phyloP scores from a whole-genome alignment of 2,329 filamentous ascomycete genomes.

The Botryotinia narcissicola region DNA sequence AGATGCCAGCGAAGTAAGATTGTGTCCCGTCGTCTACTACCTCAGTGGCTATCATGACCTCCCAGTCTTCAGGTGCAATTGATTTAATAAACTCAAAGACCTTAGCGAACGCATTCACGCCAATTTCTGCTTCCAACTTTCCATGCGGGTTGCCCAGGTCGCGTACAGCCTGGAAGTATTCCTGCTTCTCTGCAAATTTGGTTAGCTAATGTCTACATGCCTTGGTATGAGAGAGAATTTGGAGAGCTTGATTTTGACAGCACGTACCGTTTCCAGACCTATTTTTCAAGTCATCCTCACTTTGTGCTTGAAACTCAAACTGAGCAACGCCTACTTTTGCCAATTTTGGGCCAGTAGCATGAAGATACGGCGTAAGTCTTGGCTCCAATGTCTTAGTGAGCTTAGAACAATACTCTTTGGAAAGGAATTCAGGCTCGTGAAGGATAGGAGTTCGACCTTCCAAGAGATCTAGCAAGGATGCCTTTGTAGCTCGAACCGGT shows the following conservation, averaged over 20 bases:
- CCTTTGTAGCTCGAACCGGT: background rate
- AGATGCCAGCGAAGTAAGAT: constrained; percentile 43
- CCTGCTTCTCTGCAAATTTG: background rate
- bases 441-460: constrained; percentile 12
- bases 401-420: background rate
- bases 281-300: constrained; percentile 13
- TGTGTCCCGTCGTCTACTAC: background rate
- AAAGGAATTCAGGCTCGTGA: constrained; percentile 1
- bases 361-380: constrained; percentile 9
- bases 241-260: background rate
- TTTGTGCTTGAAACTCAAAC: constrained; percentile 16
- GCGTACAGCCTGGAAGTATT: constrained; percentile 10
- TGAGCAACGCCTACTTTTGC: constrained; percentile 16
- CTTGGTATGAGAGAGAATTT: background rate
- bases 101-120: constrained; percentile 2
- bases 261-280: constrained; percentile 12
- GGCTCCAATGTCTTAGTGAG: background rate
- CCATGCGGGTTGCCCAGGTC: background rate
- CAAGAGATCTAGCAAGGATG: constrained; percentile 5
- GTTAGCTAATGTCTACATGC: background rate
- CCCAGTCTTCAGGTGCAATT: constrained; percentile 9
- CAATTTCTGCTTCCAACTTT: background rate
- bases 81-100: constrained; percentile 14
- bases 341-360: constrained; percentile 13
- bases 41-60: constrained; percentile 13